These are phyloP conservation scores for Solanum appendiculatum DNA, from an alignment of 257 asterid genomes.

Conservation along the genomic window DNA sequence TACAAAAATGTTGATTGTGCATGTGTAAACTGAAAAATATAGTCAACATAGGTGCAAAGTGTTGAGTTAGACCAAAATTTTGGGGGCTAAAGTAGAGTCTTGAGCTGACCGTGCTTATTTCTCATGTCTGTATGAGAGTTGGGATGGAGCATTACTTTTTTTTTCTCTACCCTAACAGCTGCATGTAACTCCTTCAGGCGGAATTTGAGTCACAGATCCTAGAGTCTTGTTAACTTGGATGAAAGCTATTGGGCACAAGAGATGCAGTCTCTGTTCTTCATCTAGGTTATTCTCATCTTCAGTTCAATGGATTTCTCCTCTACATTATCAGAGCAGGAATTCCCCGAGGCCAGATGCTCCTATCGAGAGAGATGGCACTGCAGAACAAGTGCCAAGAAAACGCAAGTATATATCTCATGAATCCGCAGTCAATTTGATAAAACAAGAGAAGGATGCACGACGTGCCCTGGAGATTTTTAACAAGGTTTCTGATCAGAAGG, in stretches of 20 bases:
- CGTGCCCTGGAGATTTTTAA: conserved; percentile 57
- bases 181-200: not conserved
- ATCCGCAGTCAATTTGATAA: conserved; percentile 37
- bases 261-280: conserved; percentile 17
- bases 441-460: conserved; percentile 49
- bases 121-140: not conserved
- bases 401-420: conserved; percentile 56
- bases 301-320: conserved; percentile 39
- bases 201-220: not conserved
- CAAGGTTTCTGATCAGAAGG: conserved; percentile 54
- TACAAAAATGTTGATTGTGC: not conserved
- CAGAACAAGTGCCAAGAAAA: conserved; percentile 20
- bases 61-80: not conserved
- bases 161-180: not conserved
- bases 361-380: conserved; percentile 10
- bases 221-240: not conserved
- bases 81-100: not conserved
- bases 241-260: conserved; percentile 17
- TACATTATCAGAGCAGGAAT: conserved; percentile 12
- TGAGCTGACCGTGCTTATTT: not conserved
- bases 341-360: conserved; percentile 20
- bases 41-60: not conserved
- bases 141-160: not conserved
- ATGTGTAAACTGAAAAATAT: not conserved
- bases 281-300: conserved; percentile 29